Base-by-base conservation (phyloP, 129 eudicot species). In the Dittrichia graveolens region DNA sequence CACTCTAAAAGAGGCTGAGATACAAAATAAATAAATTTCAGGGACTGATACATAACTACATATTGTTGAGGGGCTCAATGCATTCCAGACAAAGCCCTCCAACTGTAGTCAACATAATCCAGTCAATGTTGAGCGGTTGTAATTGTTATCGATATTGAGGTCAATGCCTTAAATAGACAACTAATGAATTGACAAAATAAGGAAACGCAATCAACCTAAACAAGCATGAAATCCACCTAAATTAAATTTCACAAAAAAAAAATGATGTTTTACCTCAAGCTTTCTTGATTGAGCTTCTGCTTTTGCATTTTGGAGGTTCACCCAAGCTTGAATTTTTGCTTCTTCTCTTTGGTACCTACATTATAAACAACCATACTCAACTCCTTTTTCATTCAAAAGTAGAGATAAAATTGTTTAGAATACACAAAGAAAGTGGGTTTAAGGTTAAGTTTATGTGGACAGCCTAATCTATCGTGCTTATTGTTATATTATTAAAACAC, bases 271-370 rank as follows among this genome's bases (percentile, higher is more conserved):
- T 79, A 91, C 95, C 97, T 91, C 97, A 31, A 91, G 97, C 70
- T 88, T 91, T 83, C 84, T 88, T 44, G 93, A 84, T 72, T 91
- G 87, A 80, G 97, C 96, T 91, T 91, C 97, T 34, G 93, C 93
- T 84, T 91, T 88, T 19, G 97, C 97, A 69, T 81, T 88, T 76
- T 91, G 96, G 43, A 91, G 92, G 73, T 88, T 81, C 62, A 91
- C 86, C 96, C 97, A 91, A 75, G 97, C 97, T 82, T 91, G 87
- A 64, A 88, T 86, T 57, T 84, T 91, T 5, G 97, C 93, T 83
- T 91, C 90, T 84, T 91, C 96, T 71, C 96, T 88, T 74, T 91
- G 93, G 60, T 88, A 91, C 89, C 97, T 91, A 24, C 2, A 15
- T 3, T n/a, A 15, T 41, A 60, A 46, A 62, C 65, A 64, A 42